Evolutionary conservation across 192 early-diverging fungal species (phyloP).

Genomic region (Linnemannia exigua): DNA sequence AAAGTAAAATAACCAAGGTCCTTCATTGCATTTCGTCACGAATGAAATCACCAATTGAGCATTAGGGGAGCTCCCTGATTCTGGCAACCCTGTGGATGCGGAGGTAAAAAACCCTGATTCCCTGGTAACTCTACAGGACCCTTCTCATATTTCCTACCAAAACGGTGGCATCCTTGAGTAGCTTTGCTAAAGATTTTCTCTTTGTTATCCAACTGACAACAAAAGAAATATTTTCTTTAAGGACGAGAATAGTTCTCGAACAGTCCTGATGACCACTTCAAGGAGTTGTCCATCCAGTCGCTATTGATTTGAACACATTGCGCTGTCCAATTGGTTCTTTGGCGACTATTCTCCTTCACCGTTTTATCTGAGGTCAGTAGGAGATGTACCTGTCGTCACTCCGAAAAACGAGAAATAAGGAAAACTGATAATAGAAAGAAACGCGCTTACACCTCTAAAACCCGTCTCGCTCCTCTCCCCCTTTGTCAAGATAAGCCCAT

Average conservation of each 20-base stretch:
- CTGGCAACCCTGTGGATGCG: too few species aligned
- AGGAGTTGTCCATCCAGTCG: background rate
- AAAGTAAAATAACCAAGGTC: too few species aligned
- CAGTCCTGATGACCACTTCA: background rate
- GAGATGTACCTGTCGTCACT: background rate
- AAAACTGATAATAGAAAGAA: background rate
- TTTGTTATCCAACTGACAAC: too few species aligned
- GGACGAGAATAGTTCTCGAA: background rate
- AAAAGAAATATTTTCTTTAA: too few species aligned
- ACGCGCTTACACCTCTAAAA: background rate
- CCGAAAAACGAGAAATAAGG: background rate
- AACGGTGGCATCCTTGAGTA: too few species aligned
- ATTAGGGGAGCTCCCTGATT: too few species aligned
- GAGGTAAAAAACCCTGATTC: too few species aligned
- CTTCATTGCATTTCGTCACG: too few species aligned
- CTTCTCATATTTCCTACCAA: too few species aligned
- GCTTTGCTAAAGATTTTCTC: too few species aligned
- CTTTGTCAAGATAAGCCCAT: background rate
- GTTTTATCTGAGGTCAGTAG: background rate
- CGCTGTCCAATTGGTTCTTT: background rate
- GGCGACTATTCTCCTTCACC: background rate
- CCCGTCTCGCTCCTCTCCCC: background rate
- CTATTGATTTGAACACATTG: conserved; percentile 2
- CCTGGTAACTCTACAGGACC: too few species aligned
- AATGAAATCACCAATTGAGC: too few species aligned